Evolutionary conservation across 805 yeast genomes (phyloP).

Genomic region (Myxozyma monticola): DNA sequence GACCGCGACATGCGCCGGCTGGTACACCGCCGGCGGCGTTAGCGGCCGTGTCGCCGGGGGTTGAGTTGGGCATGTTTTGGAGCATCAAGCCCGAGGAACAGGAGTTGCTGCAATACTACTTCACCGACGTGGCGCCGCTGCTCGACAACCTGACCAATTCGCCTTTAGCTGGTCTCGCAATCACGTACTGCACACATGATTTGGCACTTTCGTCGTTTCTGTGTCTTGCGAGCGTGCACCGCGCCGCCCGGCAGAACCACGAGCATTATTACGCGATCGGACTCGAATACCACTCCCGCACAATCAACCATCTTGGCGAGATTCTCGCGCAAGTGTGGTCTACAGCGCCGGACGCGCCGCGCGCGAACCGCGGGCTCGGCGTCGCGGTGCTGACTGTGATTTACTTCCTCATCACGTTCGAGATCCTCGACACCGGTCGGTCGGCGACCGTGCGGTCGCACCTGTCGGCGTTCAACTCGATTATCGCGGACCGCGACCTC

Average conservation of each 20-base stretch:
- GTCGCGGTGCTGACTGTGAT: constrained; percentile 26
- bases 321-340: constrained; percentile 16
- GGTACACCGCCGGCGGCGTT: too few relatives aligned
- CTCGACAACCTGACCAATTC: constrained; percentile 25
- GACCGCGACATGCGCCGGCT: too few relatives aligned
- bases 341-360: not conserved
- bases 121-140: constrained; percentile 26
- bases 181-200: constrained; percentile 27
- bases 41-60: constrained; percentile 7
- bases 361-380: constrained; percentile 18
- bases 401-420: constrained; percentile 24
- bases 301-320: constrained; percentile 21
- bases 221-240: constrained; percentile 22
- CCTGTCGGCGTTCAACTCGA: constrained; percentile 26
- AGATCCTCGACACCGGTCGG: constrained; percentile 25
- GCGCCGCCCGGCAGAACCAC: constrained; percentile 10
- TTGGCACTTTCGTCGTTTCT: constrained; percentile 25
- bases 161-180: constrained; percentile 25
- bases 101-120: constrained; percentile 24
- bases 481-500: constrained; percentile 24
- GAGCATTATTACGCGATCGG: constrained; percentile 22
- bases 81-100: constrained; percentile 25
- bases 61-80: constrained; percentile 24
- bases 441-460: constrained; percentile 27
- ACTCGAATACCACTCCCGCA: constrained; percentile 23